Evolutionary conservation across 2,329 filamentous ascomycete genomes (phyloP).

Genomic region (Fusarium sp.): DNA sequence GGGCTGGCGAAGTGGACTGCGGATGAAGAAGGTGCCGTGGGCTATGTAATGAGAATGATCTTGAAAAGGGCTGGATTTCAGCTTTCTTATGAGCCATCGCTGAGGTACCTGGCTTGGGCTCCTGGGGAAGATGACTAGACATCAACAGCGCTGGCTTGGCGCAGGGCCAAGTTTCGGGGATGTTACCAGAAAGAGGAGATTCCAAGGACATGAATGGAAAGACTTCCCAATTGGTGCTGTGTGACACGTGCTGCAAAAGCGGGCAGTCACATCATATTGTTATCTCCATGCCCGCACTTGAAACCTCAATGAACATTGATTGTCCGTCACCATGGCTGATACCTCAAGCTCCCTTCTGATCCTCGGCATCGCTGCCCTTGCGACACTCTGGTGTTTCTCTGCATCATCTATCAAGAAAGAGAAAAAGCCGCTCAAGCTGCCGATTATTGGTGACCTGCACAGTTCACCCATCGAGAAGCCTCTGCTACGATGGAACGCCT

Average conservation of each 20-base stretch:
- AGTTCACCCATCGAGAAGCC: neutral
- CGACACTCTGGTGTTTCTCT: neutral
- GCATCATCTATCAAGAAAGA: neutral
- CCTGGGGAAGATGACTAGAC: neutral
- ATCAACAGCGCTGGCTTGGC: too few species aligned
- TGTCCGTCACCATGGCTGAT: neutral
- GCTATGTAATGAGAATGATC: neutral
- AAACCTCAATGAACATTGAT: too few species aligned
- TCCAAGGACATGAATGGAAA: too few species aligned
- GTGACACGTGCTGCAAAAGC: too few species aligned
- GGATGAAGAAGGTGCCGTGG: conserved; percentile 41
- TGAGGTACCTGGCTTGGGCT: neutral
- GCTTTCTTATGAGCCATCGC: neutral
- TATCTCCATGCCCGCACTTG: neutral
- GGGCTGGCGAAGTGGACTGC: conserved; percentile 26
- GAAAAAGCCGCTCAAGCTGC: neutral
- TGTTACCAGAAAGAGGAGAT: too few species aligned
- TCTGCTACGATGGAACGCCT: neutral
- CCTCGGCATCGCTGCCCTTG: neutral
- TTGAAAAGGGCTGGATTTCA: neutral
- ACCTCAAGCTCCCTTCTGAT: neutral
- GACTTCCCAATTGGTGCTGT: too few species aligned
- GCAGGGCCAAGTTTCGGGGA: too few species aligned
- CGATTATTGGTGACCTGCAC: neutral
- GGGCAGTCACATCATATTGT: neutral